Percentiles rank a stretch among this genome's conserved stretches.
phyloP scores from a whole-genome alignment of 2,329 filamentous ascomycete species.

The Rhynchosporium secalis region DNA sequence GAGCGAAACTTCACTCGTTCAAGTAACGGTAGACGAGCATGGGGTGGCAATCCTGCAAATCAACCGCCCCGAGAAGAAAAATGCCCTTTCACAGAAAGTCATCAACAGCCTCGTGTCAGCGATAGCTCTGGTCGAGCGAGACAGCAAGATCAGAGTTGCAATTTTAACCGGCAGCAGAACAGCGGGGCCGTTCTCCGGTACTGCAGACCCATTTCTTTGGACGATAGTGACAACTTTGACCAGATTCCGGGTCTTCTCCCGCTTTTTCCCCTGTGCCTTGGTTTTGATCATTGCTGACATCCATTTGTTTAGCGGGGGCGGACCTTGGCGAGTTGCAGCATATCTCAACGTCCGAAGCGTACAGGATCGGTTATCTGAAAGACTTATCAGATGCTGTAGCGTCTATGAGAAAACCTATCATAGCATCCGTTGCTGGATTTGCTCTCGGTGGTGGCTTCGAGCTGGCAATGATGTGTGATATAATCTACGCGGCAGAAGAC shows the following conservation, averaged over 20 bases:
- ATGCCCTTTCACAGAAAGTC: constrained; percentile 52
- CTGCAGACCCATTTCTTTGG: constrained; percentile 15
- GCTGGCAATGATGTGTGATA: constrained; percentile 46
- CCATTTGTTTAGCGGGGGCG: constrained; percentile 29
- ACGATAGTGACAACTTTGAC: constrained; percentile 19
- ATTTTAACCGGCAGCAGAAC: constrained; percentile 49
- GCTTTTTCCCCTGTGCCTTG: not conserved
- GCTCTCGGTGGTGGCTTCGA: constrained; percentile 54
- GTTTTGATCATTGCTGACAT: constrained; percentile 9
- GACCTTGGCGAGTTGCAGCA: constrained; percentile 42
- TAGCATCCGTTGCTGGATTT: constrained; percentile 52
- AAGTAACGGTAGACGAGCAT: constrained; percentile 28
- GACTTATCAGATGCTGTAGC: constrained; percentile 45
- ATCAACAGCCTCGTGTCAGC: constrained; percentile 22
- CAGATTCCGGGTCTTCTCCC: not conserved
- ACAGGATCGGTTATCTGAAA: constrained; percentile 40
- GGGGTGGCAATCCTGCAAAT: constrained; percentile 51
- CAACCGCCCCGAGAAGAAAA: constrained; percentile 57
- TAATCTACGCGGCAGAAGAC: constrained; percentile 39
- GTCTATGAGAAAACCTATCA: constrained; percentile 47
- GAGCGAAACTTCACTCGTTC: constrained; percentile 26
- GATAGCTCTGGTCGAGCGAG: constrained; percentile 47
- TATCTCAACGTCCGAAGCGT: constrained; percentile 37
- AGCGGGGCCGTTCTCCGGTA: constrained; percentile 25
- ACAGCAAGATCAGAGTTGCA: constrained; percentile 54